Base-by-base conservation (phyloP, 768 basidiomycete species). In the Rhodotorula toruloides region DNA sequence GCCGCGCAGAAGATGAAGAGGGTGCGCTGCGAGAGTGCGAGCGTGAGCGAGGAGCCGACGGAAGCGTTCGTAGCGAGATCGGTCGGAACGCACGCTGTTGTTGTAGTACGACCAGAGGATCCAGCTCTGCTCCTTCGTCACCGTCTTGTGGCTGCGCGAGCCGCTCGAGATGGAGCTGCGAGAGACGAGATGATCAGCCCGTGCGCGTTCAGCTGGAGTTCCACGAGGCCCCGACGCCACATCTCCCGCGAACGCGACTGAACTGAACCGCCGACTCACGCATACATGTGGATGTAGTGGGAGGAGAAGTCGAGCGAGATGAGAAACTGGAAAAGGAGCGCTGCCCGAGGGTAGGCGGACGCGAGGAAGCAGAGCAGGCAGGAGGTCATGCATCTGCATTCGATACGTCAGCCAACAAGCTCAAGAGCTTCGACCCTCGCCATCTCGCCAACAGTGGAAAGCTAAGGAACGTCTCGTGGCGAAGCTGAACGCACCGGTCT, bases 251-350 rank as follows among this genome's bases (percentile, higher is more conserved):
- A 47, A 27, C 27, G 36, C 36, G 34, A 46, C 29, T 25, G 58
- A 32, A 52, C 22, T 25, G 49, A 10, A 34, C 37, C 49, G 32
- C 12, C 65, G 72, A 74, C 83, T 58, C 74, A 93, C 94, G 94
- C 96, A 78, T 97, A 96, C 96, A 98, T 99, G 78, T 98, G 96
- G 85, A 98, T 97, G 79, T 98, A 98, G 79, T 98, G 96, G 72
- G 91, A 94, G 73, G 89, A 87, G 77, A 99, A 99, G 77, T 99
- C 96, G 63, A 99, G 84, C 1, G 93, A 85, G 78, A 99, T 99
- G 67, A 99, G 84, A 80, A 90, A 87, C 78, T 96, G 91, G 81
- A 99, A 97, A 55, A 86, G 74, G 40, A 94, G 80, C 6, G 93
- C 89, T 68, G 81, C 90, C n/a, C 79, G 74, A 8, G 92, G 91